These are phyloP conservation scores for Huntiella moniliformis DNA, from an alignment of 2,329 filamentous ascomycete genomes.

Conservation along the genomic window DNA sequence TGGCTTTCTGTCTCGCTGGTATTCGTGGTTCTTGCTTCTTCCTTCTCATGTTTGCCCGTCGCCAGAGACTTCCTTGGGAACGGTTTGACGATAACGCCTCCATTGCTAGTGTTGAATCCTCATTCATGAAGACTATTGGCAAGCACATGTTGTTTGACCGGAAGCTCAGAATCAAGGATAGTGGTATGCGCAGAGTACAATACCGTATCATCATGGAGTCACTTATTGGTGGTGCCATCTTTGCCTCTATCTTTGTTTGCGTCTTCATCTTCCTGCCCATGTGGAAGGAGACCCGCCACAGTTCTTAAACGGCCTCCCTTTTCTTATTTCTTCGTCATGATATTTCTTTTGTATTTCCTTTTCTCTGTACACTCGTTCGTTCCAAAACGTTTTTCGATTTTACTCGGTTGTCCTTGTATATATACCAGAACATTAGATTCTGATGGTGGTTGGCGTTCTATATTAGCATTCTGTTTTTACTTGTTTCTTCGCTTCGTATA, in stretches of 20 bases:
- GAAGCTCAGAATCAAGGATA: slow-evolving; percentile 26
- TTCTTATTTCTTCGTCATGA: neutral
- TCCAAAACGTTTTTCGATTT: neutral
- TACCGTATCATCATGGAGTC: slow-evolving; percentile 26
- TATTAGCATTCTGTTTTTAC: neutral
- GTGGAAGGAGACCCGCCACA: slow-evolving; percentile 20
- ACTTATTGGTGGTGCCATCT: slow-evolving; percentile 20
- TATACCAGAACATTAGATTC: neutral
- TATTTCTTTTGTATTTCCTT: neutral
- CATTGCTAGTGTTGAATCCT: slow-evolving; percentile 14
- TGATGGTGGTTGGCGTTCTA: slow-evolving; percentile 3
- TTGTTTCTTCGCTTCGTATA: neutral
- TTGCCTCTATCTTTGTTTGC: slow-evolving; percentile 20
- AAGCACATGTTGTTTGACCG: slow-evolving; percentile 29
- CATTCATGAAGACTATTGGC: slow-evolving; percentile 18
- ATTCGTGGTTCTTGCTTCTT: slow-evolving; percentile 29
- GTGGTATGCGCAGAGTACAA: slow-evolving; percentile 24
- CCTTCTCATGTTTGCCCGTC: slow-evolving; percentile 25
- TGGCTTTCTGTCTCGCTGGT: slow-evolving; percentile 25
- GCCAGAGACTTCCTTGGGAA: slow-evolving; percentile 30
- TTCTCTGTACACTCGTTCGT: neutral
- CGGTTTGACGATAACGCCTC: slow-evolving; percentile 23
- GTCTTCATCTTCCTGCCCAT: slow-evolving; percentile 26
- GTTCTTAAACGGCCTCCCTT: neutral
- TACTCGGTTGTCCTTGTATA: neutral